Conservation (phyloP, 2,329 filamentous ascomycete genomes). For the Apiospora saccharicola region DNA sequence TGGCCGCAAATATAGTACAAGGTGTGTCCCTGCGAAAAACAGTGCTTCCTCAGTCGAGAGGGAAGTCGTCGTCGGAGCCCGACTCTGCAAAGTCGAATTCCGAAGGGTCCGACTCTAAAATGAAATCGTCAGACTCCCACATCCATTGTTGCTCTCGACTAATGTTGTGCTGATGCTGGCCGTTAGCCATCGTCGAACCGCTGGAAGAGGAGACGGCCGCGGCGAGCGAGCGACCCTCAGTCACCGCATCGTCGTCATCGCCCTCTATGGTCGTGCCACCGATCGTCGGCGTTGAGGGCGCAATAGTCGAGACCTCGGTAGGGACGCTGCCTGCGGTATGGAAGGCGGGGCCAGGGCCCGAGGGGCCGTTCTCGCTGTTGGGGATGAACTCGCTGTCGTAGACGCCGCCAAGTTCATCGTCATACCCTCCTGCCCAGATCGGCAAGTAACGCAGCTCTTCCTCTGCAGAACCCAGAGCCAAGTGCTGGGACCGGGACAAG, state of each 20-base stretch:
- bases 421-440: conserved; percentile 68
- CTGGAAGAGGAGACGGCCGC: not conserved
- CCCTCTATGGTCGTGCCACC: conserved; percentile 15
- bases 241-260: conserved; percentile 8
- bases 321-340: conserved; percentile 40
- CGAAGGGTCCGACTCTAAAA: not conserved
- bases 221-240: not conserved
- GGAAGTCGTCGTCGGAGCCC: not conserved
- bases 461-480: conserved; percentile 60
- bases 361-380: conserved; percentile 38
- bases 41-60: not conserved
- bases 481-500: conserved; percentile 49
- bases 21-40: not conserved
- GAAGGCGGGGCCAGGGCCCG: conserved; percentile 43
- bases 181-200: not conserved
- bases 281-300: conserved; percentile 27
- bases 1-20: not conserved
- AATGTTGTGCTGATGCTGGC: too few species aligned
- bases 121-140: not conserved
- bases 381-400: conserved; percentile 47
- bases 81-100: not conserved
- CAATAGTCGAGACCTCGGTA: conserved; percentile 32
- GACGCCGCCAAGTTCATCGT: conserved; percentile 58
- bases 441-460: conserved; percentile 70
- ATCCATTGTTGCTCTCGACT: not conserved